Evolutionary conservation across 2,329 filamentous ascomycete species (phyloP), one percentile per base, ranked within the genome.

Genomic region (Capronia coronata): DNA sequence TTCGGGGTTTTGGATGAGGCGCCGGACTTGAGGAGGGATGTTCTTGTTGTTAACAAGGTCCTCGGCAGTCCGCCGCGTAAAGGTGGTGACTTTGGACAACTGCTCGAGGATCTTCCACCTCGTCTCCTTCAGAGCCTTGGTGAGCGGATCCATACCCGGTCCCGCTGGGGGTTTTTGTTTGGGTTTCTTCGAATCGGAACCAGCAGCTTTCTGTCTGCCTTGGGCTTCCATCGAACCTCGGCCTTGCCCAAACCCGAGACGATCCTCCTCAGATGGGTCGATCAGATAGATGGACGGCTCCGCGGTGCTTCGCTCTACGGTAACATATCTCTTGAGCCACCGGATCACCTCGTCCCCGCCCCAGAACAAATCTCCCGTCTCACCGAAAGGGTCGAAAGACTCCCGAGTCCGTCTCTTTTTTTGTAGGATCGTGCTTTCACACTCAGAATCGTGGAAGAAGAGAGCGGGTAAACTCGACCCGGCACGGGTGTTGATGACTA

Each of bases 361-460:
- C 93, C 94, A 98, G 64, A 96, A 97, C 75, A 95, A 84, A 65
- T 86, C 80, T 0, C 91, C 91, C 56, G 78, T 78, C 55, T 88
- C 86, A 13, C 84, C 83, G 66, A 96, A 96, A 0, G 90, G 90
- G 61, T 96, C 89, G 62, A 98, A 97, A 37, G 75, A 87, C 60
- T 96, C 88, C 54, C 78, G 79, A 0, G 88, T 81, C 46, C 87
- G 74, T 69, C 84, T 87, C 75, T 93, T 94, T 71, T 94, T 88
- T 68, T 97, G 91, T 48, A 94, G 70, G 18, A 97, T 94, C 0
- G 93, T 98, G 46, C 86, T 94, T 68, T 95, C 86, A 63, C 93
- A 98, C 71, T 98, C 93, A 55, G 83, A 89, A 63, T 98, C 93
- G 66, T 98, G 93, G 70, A 98, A 98, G 71, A 98, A 98, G 1